A percentile compares a stretch with the other conserved stretches of the same genome.
Conservation (phyloP, 495 filamentous ascomycete genomes). For the Aspergillus nanangensis region DNA sequence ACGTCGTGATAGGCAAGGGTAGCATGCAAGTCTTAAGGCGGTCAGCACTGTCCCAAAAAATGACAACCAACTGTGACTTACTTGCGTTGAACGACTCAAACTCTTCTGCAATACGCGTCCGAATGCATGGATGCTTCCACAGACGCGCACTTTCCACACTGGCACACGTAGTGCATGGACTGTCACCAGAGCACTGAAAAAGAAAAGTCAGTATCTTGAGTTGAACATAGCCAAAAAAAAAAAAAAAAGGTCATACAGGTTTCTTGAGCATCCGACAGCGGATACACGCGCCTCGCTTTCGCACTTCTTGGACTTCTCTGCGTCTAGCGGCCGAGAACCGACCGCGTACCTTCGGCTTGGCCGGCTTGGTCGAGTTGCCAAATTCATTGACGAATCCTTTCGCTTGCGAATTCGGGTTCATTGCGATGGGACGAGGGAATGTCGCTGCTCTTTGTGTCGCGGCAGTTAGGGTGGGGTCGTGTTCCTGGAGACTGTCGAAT, state of each 20-base stretch:
- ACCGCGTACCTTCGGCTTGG: constrained; percentile 57
- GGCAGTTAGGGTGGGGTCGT: constrained; percentile 42
- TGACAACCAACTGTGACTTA: constrained; percentile 17
- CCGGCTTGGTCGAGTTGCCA: constrained; percentile 46
- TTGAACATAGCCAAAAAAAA: background rate
- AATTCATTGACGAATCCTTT: constrained; percentile 56
- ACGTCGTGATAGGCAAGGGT: constrained; percentile 64
- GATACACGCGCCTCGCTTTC: constrained; percentile 79
- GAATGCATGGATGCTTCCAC: constrained; percentile 76
- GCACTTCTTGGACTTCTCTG: constrained; percentile 75
- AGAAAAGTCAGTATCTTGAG: constrained; percentile 8
- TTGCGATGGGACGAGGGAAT: constrained; percentile 51
- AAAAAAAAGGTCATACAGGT: constrained; percentile 43
- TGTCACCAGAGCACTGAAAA: constrained; percentile 63
- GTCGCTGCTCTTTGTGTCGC: constrained; percentile 42
- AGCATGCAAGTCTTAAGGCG: constrained; percentile 51
- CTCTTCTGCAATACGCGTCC: constrained; percentile 69
- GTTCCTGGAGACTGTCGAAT: constrained; percentile 43
- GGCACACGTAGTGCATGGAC: constrained; percentile 75
- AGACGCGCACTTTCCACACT: constrained; percentile 73
- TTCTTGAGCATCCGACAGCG: constrained; percentile 85
- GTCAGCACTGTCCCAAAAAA: constrained; percentile 12
- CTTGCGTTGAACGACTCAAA: constrained; percentile 68
- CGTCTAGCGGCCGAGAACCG: constrained; percentile 64
- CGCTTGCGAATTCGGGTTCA: constrained; percentile 49